Evolutionary conservation across 306 rosid genomes (phyloP), one percentile per base, ranked within the genome.

Genomic region (Castanopsis chinensis): DNA sequence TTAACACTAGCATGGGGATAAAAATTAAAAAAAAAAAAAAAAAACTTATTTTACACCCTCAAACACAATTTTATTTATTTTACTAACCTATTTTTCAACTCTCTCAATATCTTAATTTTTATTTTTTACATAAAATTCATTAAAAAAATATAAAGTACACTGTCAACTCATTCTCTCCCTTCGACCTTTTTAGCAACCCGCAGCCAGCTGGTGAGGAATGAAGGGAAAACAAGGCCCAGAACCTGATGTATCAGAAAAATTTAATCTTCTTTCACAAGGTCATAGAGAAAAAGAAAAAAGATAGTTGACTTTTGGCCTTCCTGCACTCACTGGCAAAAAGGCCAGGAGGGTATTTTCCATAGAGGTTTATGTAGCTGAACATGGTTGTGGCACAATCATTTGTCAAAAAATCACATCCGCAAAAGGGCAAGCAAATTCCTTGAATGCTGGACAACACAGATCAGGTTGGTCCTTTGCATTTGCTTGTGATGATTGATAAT

Each of bases 351-450:
- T 95, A 95, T 71, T 76, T 83, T 43, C 99, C 99, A 5, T 93
- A 86, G 64, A 95, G 88, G 86, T 95, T 91, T 20, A 95, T 91
- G 89, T 95, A 95, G 80, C 99, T 95, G 89, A 95, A 95, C 98
- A 95, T 91, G 76, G 93, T 95, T 6, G 98, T 77, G 49, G 99
- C 90, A 19, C 99, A 95, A 35, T 89, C 98, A 18, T 89, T 95
- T 1, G 92, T 83, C 79, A 88, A 71, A 78, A 91, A 96, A 37
- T 95, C 72, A 83, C 94, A 0, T 87, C 93, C 0, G 60, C 63
- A 2, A 93, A 93, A 58, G 99, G 98, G 85, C 99, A 95, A 6
- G 99, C 98, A 33, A 95, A 88, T 1, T 91, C 94, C 84, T 82
- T 91, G 10, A 95, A 87, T 57, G 96, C 77, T 11, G 59, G 57